A percentile compares a stretch with the other conserved stretches of the same genome.
Conservation (phyloP, 352 stramenopile genomes). For the Globisporangium middletonii region DNA sequence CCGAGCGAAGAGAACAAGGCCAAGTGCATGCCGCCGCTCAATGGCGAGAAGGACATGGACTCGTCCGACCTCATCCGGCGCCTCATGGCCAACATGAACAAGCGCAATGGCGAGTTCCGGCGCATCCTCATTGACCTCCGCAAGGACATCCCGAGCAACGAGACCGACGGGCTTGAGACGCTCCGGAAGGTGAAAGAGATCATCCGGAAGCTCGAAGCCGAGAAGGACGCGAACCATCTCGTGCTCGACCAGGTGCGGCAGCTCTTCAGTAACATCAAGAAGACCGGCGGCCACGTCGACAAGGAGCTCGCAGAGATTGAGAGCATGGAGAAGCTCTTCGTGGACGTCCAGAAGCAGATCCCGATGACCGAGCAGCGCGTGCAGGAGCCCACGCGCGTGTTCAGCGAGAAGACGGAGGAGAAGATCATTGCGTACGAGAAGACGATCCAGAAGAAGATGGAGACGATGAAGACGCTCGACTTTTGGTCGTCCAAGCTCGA, state of each 20-base stretch:
- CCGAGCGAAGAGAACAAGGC: slow-evolving; percentile 62
- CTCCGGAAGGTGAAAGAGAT: slow-evolving; percentile 84
- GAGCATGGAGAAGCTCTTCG: slow-evolving; percentile 78
- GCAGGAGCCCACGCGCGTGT: slow-evolving; percentile 77
- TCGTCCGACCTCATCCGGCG: slow-evolving; percentile 63
- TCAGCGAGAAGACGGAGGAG: slow-evolving; percentile 90
- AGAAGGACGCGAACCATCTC: slow-evolving; percentile 62
- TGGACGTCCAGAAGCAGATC: slow-evolving; percentile 76
- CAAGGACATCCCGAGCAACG: slow-evolving; percentile 80
- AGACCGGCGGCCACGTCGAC: slow-evolving; percentile 70
- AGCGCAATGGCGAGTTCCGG: slow-evolving; percentile 76
- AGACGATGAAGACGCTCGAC: slow-evolving; percentile 74
- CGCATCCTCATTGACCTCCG: slow-evolving; percentile 71
- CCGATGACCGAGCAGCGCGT: slow-evolving; percentile 68
- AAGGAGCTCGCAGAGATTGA: slow-evolving; percentile 81
- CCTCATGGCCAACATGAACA: slow-evolving; percentile 81
- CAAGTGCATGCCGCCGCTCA: slow-evolving; percentile 66
- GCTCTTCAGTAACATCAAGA: slow-evolving; percentile 76
- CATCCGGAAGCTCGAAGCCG: slow-evolving; percentile 66
- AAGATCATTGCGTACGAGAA: slow-evolving; percentile 92
- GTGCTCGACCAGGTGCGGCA: slow-evolving; percentile 75
- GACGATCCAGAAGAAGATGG: slow-evolving; percentile 78
- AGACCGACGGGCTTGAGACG: slow-evolving; percentile 70
- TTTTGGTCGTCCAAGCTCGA: slow-evolving; percentile 83
- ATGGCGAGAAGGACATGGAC: slow-evolving; percentile 66